Evolutionary conservation across 345 rosid species (phyloP).

Genomic region (Populus ilicifolia): DNA sequence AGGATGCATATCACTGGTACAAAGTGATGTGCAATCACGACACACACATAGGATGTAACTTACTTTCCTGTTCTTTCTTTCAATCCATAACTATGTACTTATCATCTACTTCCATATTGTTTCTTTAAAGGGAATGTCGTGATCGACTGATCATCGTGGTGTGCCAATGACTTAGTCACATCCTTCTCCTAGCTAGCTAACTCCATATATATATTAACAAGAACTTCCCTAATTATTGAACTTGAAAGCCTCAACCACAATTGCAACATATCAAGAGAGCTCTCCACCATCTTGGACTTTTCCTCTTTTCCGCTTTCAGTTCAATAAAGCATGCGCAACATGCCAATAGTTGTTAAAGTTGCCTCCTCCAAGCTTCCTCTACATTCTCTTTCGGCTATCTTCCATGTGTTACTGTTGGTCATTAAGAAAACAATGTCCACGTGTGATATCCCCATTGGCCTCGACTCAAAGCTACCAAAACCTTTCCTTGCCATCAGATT

Average conservation of each 20-base stretch:
- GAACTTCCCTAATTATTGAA: background rate
- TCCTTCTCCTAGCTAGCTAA: constrained; percentile 1
- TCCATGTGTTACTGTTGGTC: constrained; percentile 7
- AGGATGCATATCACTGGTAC: too few relatives aligned
- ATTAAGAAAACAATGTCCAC: background rate
- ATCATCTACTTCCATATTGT: constrained; percentile 12
- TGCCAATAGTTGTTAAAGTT: constrained; percentile 8
- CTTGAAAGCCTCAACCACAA: background rate
- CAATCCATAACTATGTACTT: too few relatives aligned
- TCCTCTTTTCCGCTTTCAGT: background rate
- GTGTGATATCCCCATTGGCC: constrained; percentile 14
- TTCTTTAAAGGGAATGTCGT: constrained; percentile 31
- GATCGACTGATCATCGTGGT: constrained; percentile 27
- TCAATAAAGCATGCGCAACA: constrained; percentile 5
- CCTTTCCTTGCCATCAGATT: background rate
- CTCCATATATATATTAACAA: constrained; percentile 1
- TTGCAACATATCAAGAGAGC: constrained; percentile 2
- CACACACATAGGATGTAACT: too few relatives aligned
- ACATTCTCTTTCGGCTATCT: background rate
- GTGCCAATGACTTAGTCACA: constrained; percentile 37
- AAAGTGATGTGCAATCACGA: too few relatives aligned
- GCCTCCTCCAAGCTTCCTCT: constrained; percentile 9
- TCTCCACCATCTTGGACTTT: constrained; percentile 21
- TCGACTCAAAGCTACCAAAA: background rate
- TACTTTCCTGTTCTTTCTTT: too few relatives aligned